Conservation (phyloP, 2,329 filamentous ascomycete species). For the Metarhizium album region DNA sequence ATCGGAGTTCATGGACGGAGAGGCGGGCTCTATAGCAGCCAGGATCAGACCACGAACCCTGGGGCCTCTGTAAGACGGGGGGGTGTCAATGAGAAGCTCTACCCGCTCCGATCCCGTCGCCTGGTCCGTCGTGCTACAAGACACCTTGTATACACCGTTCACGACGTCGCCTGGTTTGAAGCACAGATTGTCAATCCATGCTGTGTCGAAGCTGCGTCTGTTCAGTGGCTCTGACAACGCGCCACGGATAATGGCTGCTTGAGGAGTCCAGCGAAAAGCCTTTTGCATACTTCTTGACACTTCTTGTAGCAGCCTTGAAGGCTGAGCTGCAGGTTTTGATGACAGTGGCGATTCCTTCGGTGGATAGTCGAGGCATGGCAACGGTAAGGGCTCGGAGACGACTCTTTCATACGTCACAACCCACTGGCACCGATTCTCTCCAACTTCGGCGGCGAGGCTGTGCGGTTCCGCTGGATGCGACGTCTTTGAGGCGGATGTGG, state of each 20-base stretch:
- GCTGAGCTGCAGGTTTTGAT: background rate
- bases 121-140: constrained; percentile 11
- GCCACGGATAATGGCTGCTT: constrained; percentile 18
- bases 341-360: background rate
- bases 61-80: constrained; percentile 14
- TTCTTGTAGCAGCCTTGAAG: constrained; percentile 13
- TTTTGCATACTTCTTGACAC: constrained; percentile 19
- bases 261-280: constrained; percentile 23
- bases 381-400: constrained; percentile 13
- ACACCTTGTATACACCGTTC: constrained; percentile 21
- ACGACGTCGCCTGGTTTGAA: constrained; percentile 19
- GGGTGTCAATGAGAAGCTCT: constrained; percentile 19
- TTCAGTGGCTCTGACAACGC: constrained; percentile 12
- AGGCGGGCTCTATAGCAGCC: constrained; percentile 10
- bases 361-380: constrained; percentile 3
- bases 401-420: constrained; percentile 19
- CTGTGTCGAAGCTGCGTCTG: constrained; percentile 14
- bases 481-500: background rate
- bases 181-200: constrained; percentile 12
- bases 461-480: constrained; percentile 1
- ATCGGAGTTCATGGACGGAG: background rate
- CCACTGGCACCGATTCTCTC: constrained; percentile 13
- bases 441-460: constrained; percentile 14
- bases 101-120: constrained; percentile 13
- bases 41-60: constrained; percentile 16